Percentiles rank a stretch among this genome's conserved stretches.
Conservation (phyloP, 2,329 filamentous ascomycete genomes). For the Aulographum hederae region DNA sequence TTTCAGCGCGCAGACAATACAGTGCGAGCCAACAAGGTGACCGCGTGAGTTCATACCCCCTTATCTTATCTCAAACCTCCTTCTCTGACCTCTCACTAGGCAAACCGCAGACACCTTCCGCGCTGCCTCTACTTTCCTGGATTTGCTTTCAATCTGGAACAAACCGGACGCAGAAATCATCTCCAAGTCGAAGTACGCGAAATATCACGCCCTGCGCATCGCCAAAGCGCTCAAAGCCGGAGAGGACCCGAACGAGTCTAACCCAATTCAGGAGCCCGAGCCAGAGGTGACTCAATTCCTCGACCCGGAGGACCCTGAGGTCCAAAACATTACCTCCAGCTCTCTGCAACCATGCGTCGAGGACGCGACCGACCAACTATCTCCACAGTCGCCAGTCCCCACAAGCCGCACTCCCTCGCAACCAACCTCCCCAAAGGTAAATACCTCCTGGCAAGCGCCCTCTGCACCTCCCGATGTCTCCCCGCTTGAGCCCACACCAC, state of each 20-base stretch:
- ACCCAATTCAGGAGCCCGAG: slow-evolving; percentile 47
- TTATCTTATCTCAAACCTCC: slow-evolving; percentile 1
- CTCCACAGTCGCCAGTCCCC: slow-evolving; percentile 7
- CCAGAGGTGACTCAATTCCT: slow-evolving; percentile 27
- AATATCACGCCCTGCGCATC: slow-evolving; percentile 87
- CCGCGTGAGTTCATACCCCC: slow-evolving; percentile 35
- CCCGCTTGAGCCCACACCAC: slow-evolving; percentile 29
- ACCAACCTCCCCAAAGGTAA: slow-evolving; percentile 9
- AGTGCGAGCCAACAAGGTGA: slow-evolving; percentile 66
- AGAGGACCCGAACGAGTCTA: slow-evolving; percentile 80
- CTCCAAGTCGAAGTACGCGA: slow-evolving; percentile 88
- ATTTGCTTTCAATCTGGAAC: slow-evolving; percentile 73
- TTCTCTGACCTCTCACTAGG: slow-evolving; percentile 23
- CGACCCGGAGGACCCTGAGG: slow-evolving; percentile 48
- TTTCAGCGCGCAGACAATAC: slow-evolving; percentile 71
- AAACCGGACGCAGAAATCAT: slow-evolving; percentile 53
- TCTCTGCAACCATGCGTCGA: slow-evolving; percentile 36
- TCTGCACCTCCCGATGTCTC: slow-evolving; percentile 24
- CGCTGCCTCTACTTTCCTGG: slow-evolving; percentile 81
- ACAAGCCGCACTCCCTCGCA: slow-evolving; percentile 9
- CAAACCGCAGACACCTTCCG: slow-evolving; percentile 90
- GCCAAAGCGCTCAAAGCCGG: slow-evolving; percentile 79
- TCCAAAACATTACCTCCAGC: slow-evolving; percentile 29
- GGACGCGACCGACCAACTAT: slow-evolving; percentile 33
- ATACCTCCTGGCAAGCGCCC: slow-evolving; percentile 25